phyloP scores from a whole-genome alignment of 2,329 filamentous ascomycete species.

The Talaromyces islandicus region DNA sequence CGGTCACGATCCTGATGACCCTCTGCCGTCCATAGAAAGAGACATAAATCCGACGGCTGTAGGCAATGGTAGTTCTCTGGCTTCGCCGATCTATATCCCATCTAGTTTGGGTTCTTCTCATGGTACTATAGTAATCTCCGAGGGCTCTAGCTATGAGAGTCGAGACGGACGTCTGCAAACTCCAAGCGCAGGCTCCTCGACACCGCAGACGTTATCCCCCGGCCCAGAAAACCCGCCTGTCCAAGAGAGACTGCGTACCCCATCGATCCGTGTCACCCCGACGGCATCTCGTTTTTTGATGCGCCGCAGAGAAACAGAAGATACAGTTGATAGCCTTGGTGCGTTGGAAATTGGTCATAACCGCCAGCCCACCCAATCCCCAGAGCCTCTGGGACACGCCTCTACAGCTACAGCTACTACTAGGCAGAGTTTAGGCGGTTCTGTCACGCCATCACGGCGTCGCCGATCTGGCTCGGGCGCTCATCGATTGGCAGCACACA shows the following conservation, averaged over 20 bases:
- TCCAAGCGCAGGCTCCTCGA: not conserved
- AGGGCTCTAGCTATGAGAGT: not conserved
- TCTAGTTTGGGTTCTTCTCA: not conserved
- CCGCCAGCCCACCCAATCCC: not conserved
- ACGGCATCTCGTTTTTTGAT: not conserved
- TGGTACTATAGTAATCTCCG: not conserved
- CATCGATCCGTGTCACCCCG: conserved; percentile 3
- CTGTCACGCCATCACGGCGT: conserved; percentile 5
- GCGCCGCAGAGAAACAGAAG: not conserved
- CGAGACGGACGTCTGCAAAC: not conserved
- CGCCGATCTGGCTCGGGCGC: conserved; percentile 1
- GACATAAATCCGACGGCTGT: not conserved
- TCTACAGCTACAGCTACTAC: not conserved
- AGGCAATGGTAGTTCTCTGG: not conserved
- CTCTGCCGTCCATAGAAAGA: conserved; percentile 6
- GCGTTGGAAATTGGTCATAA: not conserved
- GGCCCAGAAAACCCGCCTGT: not conserved
- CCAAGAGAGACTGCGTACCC: not conserved
- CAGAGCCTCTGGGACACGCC: not conserved
- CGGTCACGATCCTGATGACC: not conserved
- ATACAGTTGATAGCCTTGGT: not conserved
- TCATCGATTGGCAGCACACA: not conserved
- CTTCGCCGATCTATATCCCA: not conserved
- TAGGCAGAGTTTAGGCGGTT: not conserved
- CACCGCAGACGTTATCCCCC: not conserved